Evolutionary conservation across 768 basidiomycete species (phyloP), one percentile per base, ranked within the genome.

Genomic region (Nidularia sp.): DNA sequence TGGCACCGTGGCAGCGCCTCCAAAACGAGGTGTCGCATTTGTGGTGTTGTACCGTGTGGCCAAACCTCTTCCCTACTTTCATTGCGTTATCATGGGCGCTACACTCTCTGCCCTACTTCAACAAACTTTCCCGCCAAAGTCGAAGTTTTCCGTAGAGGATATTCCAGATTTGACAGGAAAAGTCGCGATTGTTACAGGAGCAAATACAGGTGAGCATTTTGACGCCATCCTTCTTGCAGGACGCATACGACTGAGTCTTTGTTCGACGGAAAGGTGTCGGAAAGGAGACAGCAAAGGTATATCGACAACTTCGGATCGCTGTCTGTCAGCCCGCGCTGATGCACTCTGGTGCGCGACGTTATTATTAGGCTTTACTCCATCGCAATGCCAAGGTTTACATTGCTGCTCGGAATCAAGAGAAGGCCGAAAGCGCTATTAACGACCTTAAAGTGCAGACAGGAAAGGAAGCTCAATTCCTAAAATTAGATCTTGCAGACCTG

Each of bases 301-400:
- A 2, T 29, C 25, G 25, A 29, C 25, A 29, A 55, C 15, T 5
- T 41, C 39, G 62, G 18, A 15, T 18, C 42, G 34, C 43, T 22
- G 22, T 36, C 6, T 46, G 22, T n/a, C 18, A 9, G 22, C 46
- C 31, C 2, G 10, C 15, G 15, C 39, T 12, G 12, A 46, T 10
- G 12, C 22, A 46, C 45, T 15, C 3, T 2, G 9, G n/a, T 46
- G 29, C 25, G 2, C 25, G 29, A 13, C 25, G 45, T 3, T 10
- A 15, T 13, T 22, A 22, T 43, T 39, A 83, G 79, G 75, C 67
- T 1, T 73, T 86, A 6, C 67, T 88, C 13, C 36, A 56, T 6
- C 80, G 80, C 56, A 80, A 84, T 58, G 86, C 85, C 7, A 86
- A 78, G 49, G 85, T 88, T 0, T 88, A 90, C 60, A 45, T 88